Evolutionary conservation across 805 yeast genomes (phyloP), one percentile per base, ranked within the genome.

Genomic region (Pichia exigua): DNA sequence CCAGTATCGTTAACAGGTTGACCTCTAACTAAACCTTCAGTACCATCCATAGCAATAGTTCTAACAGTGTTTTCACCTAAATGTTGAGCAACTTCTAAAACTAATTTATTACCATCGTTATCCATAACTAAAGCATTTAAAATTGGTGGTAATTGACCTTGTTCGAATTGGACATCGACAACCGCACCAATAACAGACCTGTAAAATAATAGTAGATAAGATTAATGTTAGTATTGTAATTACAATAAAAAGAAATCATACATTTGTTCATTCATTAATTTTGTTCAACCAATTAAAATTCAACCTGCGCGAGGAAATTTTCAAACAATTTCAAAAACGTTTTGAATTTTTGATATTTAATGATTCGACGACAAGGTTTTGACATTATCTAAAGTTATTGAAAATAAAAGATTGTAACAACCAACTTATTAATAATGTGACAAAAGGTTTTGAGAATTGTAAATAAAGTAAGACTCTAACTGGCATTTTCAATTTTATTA

Each of bases 11-110:
- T 61, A 67, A 94, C 99, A 56, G 77, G 52, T 69, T 86, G 84
- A 75, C 99, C 99, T 83, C 99, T 92, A 67, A 90, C 96, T 70
- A 94, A 85, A 89, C 99, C 99, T 77, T 92, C 98, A 66, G 99
- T 94, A 88, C 98, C 98, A 76, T 94, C 99, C 99, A 94, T 94
- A 72, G 99, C 98, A 86, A 94, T 94, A 73, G 99, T 86, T 86
- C 99, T 92, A 74, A 94, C 98, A 67, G 98, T 87, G 87, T 90
- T 90, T 82, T 94, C 98, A 83, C 99, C 99, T 76, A 94, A 84
- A 78, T 94, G 99, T 82, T 94, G 99, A 68, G 99, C 94, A 66
- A 94, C 99, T 81, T 94, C 99, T 69, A 94, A 83, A 62, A 94
- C 90, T 71, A 94, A 84, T 69, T 81, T 80, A 46, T 51, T 26